A percentile compares a stretch with the other conserved stretches of the same genome.
These are phyloP conservation scores for Chionographis japonica DNA, from an alignment of 106 monocot genomes.

Conservation along the genomic window DNA sequence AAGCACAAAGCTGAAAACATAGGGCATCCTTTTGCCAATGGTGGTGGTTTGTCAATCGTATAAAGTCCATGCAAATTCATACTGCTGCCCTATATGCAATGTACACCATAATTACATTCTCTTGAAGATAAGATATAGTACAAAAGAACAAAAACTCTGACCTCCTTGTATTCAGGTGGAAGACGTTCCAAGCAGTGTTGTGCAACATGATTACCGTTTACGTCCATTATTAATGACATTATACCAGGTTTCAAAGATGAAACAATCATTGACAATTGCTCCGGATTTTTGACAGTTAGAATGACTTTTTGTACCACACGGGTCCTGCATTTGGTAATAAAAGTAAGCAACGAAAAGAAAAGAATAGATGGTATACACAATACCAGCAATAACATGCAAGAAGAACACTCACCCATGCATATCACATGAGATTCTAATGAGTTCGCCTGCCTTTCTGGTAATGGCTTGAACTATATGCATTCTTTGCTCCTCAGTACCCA, in stretches of 20 bases:
- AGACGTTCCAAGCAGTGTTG: conserved; percentile 55
- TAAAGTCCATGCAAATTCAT: too few species aligned
- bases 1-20: too few species aligned
- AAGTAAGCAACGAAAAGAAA: conserved; percentile 1
- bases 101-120: too few species aligned
- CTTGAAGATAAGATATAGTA: not conserved
- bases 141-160: conserved; percentile 10
- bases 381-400: not conserved
- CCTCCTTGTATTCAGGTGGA: conserved; percentile 34
- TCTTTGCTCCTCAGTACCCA: conserved; percentile 46
- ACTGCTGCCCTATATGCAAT: too few species aligned
- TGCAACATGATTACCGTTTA: conserved; percentile 67
- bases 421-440: conserved; percentile 54
- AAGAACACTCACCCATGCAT: conserved; percentile 49
- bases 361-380: not conserved
- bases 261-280: conserved; percentile 37
- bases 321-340: conserved; percentile 25
- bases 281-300: conserved; percentile 33
- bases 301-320: conserved; percentile 63
- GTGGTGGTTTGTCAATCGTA: too few species aligned
- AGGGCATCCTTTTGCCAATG: too few species aligned
- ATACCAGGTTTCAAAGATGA: conserved; percentile 37
- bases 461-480: conserved; percentile 32
- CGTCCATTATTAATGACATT: conserved; percentile 43
- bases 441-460: conserved; percentile 21